These are phyloP conservation scores for Sphagnurus paluster DNA, from an alignment of 1,284 basidiomycete species.

Conservation along the genomic window DNA sequence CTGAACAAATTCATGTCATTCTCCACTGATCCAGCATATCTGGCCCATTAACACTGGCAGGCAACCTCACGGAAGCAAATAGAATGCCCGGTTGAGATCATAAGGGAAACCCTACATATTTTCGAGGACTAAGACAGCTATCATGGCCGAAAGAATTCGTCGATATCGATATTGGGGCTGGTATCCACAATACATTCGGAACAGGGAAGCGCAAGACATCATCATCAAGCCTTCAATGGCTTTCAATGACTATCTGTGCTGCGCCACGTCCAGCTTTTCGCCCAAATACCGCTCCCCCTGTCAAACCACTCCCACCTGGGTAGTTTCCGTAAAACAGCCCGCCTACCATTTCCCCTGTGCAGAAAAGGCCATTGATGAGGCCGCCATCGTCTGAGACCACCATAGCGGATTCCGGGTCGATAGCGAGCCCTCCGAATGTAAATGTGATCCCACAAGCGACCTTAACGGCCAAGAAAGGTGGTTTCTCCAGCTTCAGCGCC, in stretches of 20 bases:
- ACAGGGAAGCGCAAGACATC: too few relatives aligned
- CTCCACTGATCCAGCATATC: too few relatives aligned
- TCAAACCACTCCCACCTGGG: conserved; percentile 68
- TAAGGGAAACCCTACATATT: too few relatives aligned
- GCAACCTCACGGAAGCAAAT: too few relatives aligned
- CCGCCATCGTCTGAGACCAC: conserved; percentile 47
- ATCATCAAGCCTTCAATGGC: not conserved
- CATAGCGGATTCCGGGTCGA: conserved; percentile 52
- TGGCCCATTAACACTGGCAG: too few relatives aligned
- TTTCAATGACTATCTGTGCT: conserved; percentile 24
- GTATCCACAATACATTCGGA: too few relatives aligned
- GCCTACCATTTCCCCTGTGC: conserved; percentile 67
- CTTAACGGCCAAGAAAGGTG: conserved; percentile 64
- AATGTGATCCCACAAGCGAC: conserved; percentile 70
- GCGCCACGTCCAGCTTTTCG: conserved; percentile 55
- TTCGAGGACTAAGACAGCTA: too few relatives aligned
- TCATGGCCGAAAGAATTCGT: too few relatives aligned
- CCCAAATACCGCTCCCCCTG: conserved; percentile 67
- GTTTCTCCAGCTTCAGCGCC: conserved; percentile 52
- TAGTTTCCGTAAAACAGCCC: conserved; percentile 64
- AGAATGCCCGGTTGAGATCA: too few relatives aligned
- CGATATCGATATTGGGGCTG: too few relatives aligned
- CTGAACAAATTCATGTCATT: too few relatives aligned
- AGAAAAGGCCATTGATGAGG: conserved; percentile 55
- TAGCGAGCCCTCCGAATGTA: conserved; percentile 66